Evolutionary conservation across 2,329 filamentous ascomycete species (phyloP), one percentile per base, ranked within the genome.

Genomic region (Tolypocladium ovalisporum): DNA sequence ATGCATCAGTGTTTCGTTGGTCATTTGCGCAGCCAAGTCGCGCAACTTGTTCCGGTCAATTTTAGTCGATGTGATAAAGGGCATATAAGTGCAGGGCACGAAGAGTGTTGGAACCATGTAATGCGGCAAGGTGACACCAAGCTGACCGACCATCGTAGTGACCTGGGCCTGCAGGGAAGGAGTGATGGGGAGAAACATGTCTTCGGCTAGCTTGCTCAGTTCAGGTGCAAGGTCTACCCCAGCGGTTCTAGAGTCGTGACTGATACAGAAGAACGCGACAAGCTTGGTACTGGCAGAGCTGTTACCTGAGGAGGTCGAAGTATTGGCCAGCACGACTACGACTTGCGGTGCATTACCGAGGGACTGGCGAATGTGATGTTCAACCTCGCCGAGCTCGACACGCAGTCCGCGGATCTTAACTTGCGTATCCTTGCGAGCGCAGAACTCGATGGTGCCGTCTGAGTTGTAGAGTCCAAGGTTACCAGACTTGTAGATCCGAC

Each of bases 391-490:
- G 29, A 62, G 54, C 54, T 64, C 62, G 35, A 65, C 54, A 3
- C 63, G 58, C 32, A 57, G 52, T 2, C 63, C 63, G 24, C 62
- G 57, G 5, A 65, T 59, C 54, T 66, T 66, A 37, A 65, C 60
- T 19, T 57, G 56, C 2, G 37, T 57, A 27, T 54, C 52, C 12
- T 54, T 54, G 4, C 56, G 40, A 1, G 51, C 62, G 58, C 5
- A 42, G 55, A 44, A 63, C 29, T 63, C 59, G 10, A 65, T 52
- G 5, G 56, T 59, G 13, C 63, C 63, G 51, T 58, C 56, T 2
- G 60, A 37, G 7, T 61, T 58, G 52, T 57, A 59, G 2, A 24
- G 32, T 22, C 29, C n/a, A 51, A 52, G 24, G 19, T 37, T 44
- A 22, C 54, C 29, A 52, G 42, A 60, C 6, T 58, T 60, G 54